Conservation (phyloP, 2,329 filamentous ascomycete genomes). For the Gnomoniopsis sp. region DNA sequence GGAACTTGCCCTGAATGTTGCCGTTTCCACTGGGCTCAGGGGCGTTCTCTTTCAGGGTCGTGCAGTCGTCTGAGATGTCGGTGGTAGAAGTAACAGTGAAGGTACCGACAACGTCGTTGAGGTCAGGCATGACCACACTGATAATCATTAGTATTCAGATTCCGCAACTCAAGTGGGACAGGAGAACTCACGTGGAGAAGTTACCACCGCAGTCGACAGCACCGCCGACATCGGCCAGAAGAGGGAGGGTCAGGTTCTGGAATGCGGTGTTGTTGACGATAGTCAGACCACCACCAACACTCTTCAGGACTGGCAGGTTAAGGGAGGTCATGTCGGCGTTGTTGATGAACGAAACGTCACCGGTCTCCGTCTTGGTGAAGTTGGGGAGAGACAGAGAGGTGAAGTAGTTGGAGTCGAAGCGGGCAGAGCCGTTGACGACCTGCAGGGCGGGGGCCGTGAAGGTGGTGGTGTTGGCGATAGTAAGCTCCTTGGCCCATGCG, state of each 20-base stretch:
- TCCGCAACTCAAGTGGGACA: neutral
- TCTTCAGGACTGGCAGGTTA: constrained; percentile 65
- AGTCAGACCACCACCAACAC: constrained; percentile 74
- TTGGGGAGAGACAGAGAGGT: constrained; percentile 60
- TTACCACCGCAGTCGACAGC: constrained; percentile 82
- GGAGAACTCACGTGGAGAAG: constrained; percentile 68
- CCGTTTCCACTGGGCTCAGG: constrained; percentile 35
- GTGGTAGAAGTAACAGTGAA: constrained; percentile 67
- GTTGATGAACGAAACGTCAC: constrained; percentile 60
- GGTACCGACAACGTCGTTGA: constrained; percentile 67
- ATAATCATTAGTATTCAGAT: constrained; percentile 26
- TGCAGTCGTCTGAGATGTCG: constrained; percentile 56
- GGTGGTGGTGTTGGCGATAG: constrained; percentile 73
- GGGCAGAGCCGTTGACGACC: constrained; percentile 72
- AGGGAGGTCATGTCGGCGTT: constrained; percentile 68
- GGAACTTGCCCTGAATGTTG: constrained; percentile 45
- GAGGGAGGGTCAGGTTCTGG: constrained; percentile 60
- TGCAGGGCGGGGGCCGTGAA: constrained; percentile 71
- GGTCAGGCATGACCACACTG: constrained; percentile 67
- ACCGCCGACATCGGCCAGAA: constrained; percentile 68
- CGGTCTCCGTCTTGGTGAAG: constrained; percentile 62
- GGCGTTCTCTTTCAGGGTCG: constrained; percentile 45
- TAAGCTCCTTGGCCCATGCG: constrained; percentile 73
- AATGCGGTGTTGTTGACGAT: constrained; percentile 89
- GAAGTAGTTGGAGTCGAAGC: constrained; percentile 79